These are phyloP conservation scores for Petasospora rhodanensis DNA, from an alignment of 1,139 yeast species.

Conservation along the genomic window DNA sequence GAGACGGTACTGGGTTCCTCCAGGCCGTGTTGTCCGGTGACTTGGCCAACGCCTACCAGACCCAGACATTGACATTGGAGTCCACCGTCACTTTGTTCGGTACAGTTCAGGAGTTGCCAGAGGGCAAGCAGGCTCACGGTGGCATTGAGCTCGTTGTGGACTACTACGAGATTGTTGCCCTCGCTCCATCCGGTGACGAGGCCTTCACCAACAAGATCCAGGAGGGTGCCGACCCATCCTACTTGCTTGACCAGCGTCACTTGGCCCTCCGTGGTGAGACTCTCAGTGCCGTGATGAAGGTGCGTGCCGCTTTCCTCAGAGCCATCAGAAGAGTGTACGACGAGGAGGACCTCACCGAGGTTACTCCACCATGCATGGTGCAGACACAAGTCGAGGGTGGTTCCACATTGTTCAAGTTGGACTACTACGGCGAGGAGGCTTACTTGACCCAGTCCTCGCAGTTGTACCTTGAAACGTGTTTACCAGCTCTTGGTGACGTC, in stretches of 20 bases:
- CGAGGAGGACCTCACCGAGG: constrained; percentile 80
- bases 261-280: constrained; percentile 94
- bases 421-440: constrained; percentile 97
- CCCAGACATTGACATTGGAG: constrained; percentile 83
- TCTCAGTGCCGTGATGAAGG: constrained; percentile 90
- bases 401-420: constrained; percentile 86
- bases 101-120: constrained; percentile 76
- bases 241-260: constrained; percentile 92
- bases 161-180: constrained; percentile 80
- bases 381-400: constrained; percentile 99
- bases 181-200: constrained; percentile 96
- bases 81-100: constrained; percentile 81
- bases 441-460: constrained; percentile 96
- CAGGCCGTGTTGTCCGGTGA: constrained; percentile 90
- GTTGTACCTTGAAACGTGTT: constrained; percentile 91
- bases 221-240: constrained; percentile 90
- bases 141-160: constrained; percentile 93
- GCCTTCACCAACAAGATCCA: constrained; percentile 91
- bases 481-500: constrained; percentile 95
- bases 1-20: constrained; percentile 92
- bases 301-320: constrained; percentile 73
- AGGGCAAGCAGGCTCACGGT: constrained; percentile 96
- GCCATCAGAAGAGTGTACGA: constrained; percentile 72
- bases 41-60: constrained; percentile 84
- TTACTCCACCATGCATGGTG: constrained; percentile 99